These are phyloP conservation scores for Diacronema lutheri DNA, from an alignment of 78 protist genomes.

Conservation along the genomic window DNA sequence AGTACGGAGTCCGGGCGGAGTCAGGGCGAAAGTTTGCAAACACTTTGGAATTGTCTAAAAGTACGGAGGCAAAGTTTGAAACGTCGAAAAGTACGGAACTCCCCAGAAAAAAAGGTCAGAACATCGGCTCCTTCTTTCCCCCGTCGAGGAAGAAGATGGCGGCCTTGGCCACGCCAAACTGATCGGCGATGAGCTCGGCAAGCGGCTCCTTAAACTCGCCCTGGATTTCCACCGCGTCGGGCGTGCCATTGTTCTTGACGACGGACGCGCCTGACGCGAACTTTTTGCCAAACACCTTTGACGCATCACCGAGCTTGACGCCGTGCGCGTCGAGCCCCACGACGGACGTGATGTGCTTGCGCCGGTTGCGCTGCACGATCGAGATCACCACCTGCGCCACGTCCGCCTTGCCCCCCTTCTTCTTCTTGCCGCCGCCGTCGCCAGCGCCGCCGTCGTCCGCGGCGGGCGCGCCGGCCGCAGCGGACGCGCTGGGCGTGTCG, in stretches of 20 bases:
- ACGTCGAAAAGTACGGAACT: too few relatives aligned
- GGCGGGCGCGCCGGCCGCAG: neutral
- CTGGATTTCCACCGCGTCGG: slow-evolving; percentile 1
- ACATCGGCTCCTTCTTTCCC: slow-evolving; percentile 1
- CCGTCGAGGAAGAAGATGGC: neutral
- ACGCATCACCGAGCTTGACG: neutral
- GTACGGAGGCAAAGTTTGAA: too few relatives aligned
- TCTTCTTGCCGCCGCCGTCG: neutral
- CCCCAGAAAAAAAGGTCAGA: too few relatives aligned
- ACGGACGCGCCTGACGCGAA: slow-evolving; percentile 3
- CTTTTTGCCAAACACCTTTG: neutral
- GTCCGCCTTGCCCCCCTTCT: neutral
- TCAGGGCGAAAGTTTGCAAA: too few relatives aligned
- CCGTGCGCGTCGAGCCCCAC: neutral
- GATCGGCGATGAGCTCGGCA: neutral
- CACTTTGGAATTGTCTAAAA: too few relatives aligned
- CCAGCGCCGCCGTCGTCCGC: neutral
- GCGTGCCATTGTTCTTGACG: neutral
- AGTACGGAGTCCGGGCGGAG: too few relatives aligned
- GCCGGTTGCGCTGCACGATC: neutral
- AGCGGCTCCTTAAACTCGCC: neutral
- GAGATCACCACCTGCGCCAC: neutral
- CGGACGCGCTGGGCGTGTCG: neutral
- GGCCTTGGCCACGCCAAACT: neutral
- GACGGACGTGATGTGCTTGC: neutral